Base-by-base conservation (phyloP, 805 yeast species). In the Spathaspora hagerdaliae region DNA sequence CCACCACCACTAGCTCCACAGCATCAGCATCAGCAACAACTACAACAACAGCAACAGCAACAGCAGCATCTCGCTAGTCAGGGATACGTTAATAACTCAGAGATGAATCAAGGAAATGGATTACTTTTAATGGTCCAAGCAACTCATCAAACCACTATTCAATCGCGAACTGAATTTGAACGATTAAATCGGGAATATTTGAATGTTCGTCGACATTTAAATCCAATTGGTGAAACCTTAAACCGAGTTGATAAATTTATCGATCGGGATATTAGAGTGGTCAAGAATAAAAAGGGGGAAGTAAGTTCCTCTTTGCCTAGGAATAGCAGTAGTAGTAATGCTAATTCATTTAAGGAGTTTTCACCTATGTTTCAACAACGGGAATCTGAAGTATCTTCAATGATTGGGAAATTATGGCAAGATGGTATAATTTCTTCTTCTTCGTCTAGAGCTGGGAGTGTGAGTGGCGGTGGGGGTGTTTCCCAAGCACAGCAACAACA, bases 131-230 rank as follows among this genome's bases (percentile, higher is more conserved):
- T 57, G 59, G 57, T 56, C 6, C 74, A 63, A 41, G 58, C 47
- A 36, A 63, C 63, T 24, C 67, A 58, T 39, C 68, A 60, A 57
- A 76, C 76, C 37, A 75, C 81, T 6, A 77, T 83, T 15, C 84
- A 79, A 49, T 74, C 79, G 7, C 74, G 87, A 52, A 76, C 88
- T n/a, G 94, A 86, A 57, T 85, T 81, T 57, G 96, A 88, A 60
- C 73, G 87, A 49, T 74, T 86, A 31, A 79, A 90, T 11, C 73
- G 91, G 49, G 96, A 87, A 56, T 85, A 82, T 51, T 67, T 82
- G 37, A 84, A 78, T 52, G 82, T 85, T 0, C 67, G 90, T 56
- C 71, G 94, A 48, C 79, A 83, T 61, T 67, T 69, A 35, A 87
- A 87, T 52, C 96, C 96, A 1, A 65, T 86, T 2, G 75, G 78